Conservation (phyloP, 305 asterid genomes). For the Striga hermonthica region DNA sequence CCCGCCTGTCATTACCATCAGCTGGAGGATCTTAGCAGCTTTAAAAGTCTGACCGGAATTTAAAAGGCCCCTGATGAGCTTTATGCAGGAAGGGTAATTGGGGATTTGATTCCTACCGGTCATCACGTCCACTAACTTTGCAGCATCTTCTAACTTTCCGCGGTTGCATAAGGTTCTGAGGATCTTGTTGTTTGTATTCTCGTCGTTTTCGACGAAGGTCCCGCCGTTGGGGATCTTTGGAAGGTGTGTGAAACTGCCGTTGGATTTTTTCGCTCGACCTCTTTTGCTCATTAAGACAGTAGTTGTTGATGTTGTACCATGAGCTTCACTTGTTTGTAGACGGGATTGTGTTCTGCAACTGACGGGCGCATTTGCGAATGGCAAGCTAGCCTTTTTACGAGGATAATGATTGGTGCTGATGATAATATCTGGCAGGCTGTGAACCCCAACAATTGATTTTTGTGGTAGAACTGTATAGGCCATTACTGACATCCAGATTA, state of each 20-base stretch:
- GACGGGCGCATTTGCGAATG: conserved; percentile 28
- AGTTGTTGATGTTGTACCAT: conserved; percentile 33
- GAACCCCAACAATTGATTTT: conserved; percentile 42
- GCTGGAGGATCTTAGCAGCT: conserved; percentile 60
- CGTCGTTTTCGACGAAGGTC: conserved; percentile 58
- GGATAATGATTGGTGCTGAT: conserved; percentile 28
- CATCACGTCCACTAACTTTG: conserved; percentile 65
- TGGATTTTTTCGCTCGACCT: conserved; percentile 36
- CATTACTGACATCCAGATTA: conserved; percentile 40
- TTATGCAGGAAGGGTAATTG: conserved; percentile 59
- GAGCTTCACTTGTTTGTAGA: conserved; percentile 30
- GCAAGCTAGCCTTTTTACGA: conserved; percentile 30
- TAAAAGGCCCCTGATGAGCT: conserved; percentile 72
- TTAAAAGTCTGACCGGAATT: conserved; percentile 47
- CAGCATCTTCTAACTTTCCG: conserved; percentile 60
- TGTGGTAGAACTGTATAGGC: conserved; percentile 43
- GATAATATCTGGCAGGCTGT: conserved; percentile 39
- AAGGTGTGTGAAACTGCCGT: conserved; percentile 34
- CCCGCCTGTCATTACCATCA: conserved; percentile 88
- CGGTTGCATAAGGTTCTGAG: conserved; percentile 60
- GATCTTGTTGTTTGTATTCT: conserved; percentile 64
- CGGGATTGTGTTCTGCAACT: conserved; percentile 30
- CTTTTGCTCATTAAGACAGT: conserved; percentile 37
- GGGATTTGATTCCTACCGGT: conserved; percentile 83
- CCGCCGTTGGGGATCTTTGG: conserved; percentile 41